Percentiles rank a stretch among this genome's conserved stretches.
These are phyloP conservation scores for Coemansia biformis DNA, from an alignment of 192 early-diverging fungal genomes.

Conservation along the genomic window DNA sequence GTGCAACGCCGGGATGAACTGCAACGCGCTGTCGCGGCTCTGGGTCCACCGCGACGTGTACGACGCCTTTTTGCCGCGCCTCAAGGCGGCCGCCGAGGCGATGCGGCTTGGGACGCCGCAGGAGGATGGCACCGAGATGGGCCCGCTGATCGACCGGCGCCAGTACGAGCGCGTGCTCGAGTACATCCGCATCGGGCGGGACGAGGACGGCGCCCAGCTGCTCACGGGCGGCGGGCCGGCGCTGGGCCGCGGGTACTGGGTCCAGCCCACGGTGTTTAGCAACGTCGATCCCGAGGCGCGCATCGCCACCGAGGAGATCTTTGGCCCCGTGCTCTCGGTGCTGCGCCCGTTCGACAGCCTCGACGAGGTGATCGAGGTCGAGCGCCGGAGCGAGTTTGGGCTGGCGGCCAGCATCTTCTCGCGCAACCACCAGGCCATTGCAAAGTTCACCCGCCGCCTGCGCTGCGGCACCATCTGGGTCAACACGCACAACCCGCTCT, in stretches of 20 bases:
- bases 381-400: constrained; percentile 52
- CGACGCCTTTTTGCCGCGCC: constrained; percentile 56
- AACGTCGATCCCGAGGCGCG: constrained; percentile 40
- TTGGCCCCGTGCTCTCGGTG: constrained; percentile 56
- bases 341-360: constrained; percentile 48
- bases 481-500: constrained; percentile 57
- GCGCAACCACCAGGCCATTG: constrained; percentile 33
- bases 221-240: constrained; percentile 34
- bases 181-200: constrained; percentile 46
- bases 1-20: constrained; percentile 69
- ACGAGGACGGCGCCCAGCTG: constrained; percentile 20
- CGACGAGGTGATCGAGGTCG: constrained; percentile 51
- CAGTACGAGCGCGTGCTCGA: constrained; percentile 54
- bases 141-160: constrained; percentile 52
- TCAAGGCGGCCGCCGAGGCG: constrained; percentile 44
- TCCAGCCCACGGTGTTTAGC: constrained; percentile 57
- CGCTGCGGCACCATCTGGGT: constrained; percentile 56
- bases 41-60: constrained; percentile 64
- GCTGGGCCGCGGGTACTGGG: constrained; percentile 47
- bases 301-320: constrained; percentile 56
- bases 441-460: constrained; percentile 41
- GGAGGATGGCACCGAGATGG: constrained; percentile 29
- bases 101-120: constrained; percentile 24
- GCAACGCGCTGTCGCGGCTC: constrained; percentile 67
- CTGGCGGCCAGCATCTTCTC: constrained; percentile 56